phyloP scores from a whole-genome alignment of 2,329 filamentous ascomycete genomes.

The Cladophialophora carrionii region DNA sequence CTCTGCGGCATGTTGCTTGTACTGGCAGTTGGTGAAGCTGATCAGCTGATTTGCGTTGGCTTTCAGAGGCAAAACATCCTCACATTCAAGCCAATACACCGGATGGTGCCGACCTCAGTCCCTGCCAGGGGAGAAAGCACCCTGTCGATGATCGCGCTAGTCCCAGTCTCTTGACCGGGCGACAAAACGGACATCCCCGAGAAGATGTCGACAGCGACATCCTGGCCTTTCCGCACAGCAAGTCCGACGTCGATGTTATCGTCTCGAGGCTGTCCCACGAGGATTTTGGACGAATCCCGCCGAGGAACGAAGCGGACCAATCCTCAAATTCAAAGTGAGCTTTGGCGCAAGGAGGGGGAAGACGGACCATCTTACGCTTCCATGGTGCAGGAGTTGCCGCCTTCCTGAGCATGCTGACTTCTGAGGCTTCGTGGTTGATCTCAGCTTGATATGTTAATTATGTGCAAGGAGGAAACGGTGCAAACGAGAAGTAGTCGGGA shows the following conservation, averaged over 20 bases:
- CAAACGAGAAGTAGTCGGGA: constrained; percentile 1
- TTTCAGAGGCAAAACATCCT: neutral
- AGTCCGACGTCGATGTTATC: constrained; percentile 59
- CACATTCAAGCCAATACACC: constrained; percentile 53
- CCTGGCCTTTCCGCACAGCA: constrained; percentile 59
- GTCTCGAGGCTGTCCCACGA: constrained; percentile 62
- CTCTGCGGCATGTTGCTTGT: constrained; percentile 49
- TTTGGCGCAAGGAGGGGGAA: neutral
- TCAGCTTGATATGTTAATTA: constrained; percentile 13
- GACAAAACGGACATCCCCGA: constrained; percentile 61
- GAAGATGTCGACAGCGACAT: constrained; percentile 61
- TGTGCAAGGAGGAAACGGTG: neutral
- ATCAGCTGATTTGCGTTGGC: neutral
- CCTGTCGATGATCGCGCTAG: constrained; percentile 52
- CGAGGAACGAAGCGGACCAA: constrained; percentile 64
- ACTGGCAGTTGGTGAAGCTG: constrained; percentile 32
- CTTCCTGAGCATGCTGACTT: constrained; percentile 22
- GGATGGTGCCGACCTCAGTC: constrained; percentile 48
- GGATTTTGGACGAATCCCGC: constrained; percentile 53
- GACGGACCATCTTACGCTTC: constrained; percentile 19
- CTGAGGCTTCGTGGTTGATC: constrained; percentile 18
- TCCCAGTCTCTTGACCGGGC: constrained; percentile 56
- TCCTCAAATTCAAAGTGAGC: constrained; percentile 45
- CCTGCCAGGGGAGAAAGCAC: constrained; percentile 44
- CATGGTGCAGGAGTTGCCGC: constrained; percentile 17